Base-by-base conservation (phyloP, 768 basidiomycete species). In the Hygrocybe punicea region DNA sequence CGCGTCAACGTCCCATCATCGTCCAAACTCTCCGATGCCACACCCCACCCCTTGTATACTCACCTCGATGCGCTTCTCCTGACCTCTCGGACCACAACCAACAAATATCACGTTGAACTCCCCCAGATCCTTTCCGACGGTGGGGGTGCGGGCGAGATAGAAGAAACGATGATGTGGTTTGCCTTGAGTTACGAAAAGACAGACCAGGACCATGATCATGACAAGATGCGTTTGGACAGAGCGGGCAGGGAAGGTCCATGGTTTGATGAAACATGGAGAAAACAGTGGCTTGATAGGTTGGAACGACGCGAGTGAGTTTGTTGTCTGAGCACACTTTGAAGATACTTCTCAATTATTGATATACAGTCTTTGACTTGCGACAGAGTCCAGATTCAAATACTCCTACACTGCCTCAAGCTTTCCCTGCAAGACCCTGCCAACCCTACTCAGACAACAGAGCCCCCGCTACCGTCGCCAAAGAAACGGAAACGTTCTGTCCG, bases 131-230 rank as follows among this genome's bases (percentile, higher is more conserved):
- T 91, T 2, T 68, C 70, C 0, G 78, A 84, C 45, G 82, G 79
- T 1, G 84, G 82, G 9, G 86, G 83, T 1, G 81, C 77, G 2
- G 86, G 81, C 2, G 84, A 84, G 59, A 72, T 79, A 34, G 88
- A 90, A 59, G 89, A 89, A 57, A 78, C 75, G 0, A 84, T 88
- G 78, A 87, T 90, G 84, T 91, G 87, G 87, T 90, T 81, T 57
- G 79, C 82, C 0, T 71, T 87, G 39, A 77, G 77, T 56, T 79
- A 86, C 65, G 89, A 89, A 67, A 84, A 81, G 63, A 71, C 67
- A n/a, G n/a, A n/a, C n/a, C n/a, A n/a, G n/a, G n/a, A n/a, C n/a
- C n/a, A n/a, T n/a, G n/a, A n/a, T n/a, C n/a, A n/a, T n/a, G n/a
- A n/a, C n/a, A n/a, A n/a, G n/a, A n/a, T n/a, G n/a, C n/a, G n/a